A percentile compares a stretch with the other conserved stretches of the same genome.
Conservation (phyloP, 1,139 yeast species). For the Pichia sp. region DNA sequence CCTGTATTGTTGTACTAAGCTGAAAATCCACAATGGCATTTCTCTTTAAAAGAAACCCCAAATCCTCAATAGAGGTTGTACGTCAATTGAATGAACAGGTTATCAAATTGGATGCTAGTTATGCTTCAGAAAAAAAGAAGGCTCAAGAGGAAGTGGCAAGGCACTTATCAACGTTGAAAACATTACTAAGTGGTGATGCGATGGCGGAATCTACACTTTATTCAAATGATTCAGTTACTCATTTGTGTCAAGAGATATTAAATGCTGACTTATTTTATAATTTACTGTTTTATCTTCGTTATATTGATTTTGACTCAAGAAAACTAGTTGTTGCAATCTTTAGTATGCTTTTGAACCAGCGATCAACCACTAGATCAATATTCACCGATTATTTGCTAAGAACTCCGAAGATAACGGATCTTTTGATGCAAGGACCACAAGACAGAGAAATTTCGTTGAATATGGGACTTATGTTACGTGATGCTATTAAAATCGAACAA, state of each 20-base stretch:
- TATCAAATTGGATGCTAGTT: slow-evolving; percentile 48
- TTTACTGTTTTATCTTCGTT: slow-evolving; percentile 49
- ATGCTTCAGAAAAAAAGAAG: slow-evolving; percentile 46
- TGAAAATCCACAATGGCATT: slow-evolving; percentile 57
- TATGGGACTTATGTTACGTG: slow-evolving; percentile 75
- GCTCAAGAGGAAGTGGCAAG: slow-evolving; percentile 73
- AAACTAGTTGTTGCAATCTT: slow-evolving; percentile 75
- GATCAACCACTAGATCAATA: slow-evolving; percentile 69
- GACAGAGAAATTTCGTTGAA: slow-evolving; percentile 63
- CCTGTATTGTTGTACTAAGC: background rate
- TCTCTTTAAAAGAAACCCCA: slow-evolving; percentile 85
- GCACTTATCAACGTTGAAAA: slow-evolving; percentile 58
- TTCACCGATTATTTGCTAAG: slow-evolving; percentile 76
- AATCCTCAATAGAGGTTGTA: slow-evolving; percentile 80
- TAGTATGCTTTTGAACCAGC: slow-evolving; percentile 71
- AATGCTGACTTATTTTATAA: slow-evolving; percentile 61
- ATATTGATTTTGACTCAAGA: slow-evolving; percentile 81
- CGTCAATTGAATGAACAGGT: slow-evolving; percentile 69
- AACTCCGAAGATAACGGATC: slow-evolving; percentile 56
- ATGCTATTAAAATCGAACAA: slow-evolving; percentile 74
- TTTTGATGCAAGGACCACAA: slow-evolving; percentile 66
- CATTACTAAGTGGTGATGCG: slow-evolving; percentile 61
- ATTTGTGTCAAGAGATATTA: slow-evolving; percentile 68
- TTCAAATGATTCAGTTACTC: slow-evolving; percentile 69
- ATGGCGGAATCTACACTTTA: slow-evolving; percentile 20